These are phyloP conservation scores for Trametes coccinea DNA, from an alignment of 768 basidiomycete genomes.

Conservation along the genomic window DNA sequence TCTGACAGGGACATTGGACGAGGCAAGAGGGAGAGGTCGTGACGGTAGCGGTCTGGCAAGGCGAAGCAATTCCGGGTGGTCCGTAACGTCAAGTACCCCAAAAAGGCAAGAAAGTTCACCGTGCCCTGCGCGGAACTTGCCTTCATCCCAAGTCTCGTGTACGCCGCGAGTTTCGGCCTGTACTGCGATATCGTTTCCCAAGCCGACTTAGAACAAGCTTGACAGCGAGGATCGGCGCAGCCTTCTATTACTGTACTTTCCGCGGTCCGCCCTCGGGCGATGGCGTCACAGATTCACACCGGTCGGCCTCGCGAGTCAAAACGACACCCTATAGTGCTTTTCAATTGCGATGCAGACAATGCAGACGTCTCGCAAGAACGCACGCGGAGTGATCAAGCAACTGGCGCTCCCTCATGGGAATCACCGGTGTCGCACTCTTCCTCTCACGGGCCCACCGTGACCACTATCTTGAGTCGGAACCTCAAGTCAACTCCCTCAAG, in stretches of 20 bases:
- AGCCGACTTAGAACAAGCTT: not conserved
- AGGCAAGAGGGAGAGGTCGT: not conserved
- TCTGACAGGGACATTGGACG: constrained; percentile 2
- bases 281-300: not conserved
- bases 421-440: too few species aligned
- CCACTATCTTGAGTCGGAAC: too few species aligned
- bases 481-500: too few species aligned
- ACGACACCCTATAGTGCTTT: not conserved
- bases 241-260: not conserved
- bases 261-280: not conserved
- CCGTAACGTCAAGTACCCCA: too few species aligned
- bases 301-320: not conserved
- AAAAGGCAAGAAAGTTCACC: constrained; percentile 8
- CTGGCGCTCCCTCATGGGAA: too few species aligned
- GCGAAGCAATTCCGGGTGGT: not conserved
- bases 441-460: too few species aligned
- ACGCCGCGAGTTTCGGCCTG: not conserved
- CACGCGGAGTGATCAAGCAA: too few species aligned
- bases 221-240: constrained; percentile 4
- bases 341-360: too few species aligned
- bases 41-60: not conserved
- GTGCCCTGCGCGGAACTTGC: constrained; percentile 5
- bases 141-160: not conserved
- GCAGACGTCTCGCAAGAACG: too few species aligned
- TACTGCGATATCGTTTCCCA: not conserved